These are phyloP conservation scores for Sextonia rubra DNA, from an alignment of 164 flowering plant species.

Conservation along the genomic window DNA sequence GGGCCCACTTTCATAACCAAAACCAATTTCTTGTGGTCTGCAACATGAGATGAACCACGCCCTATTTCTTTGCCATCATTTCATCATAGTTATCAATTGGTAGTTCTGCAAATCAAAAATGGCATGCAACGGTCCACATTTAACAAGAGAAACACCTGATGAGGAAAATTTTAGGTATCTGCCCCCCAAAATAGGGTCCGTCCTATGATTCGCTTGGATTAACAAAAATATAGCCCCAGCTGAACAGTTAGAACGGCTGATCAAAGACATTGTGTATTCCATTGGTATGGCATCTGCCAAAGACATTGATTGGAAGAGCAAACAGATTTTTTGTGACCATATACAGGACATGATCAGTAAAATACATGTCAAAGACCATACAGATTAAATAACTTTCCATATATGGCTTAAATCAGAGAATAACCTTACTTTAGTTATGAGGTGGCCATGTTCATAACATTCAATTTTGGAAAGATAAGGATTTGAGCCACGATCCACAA, in stretches of 20 bases:
- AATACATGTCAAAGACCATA: neutral
- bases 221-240: neutral
- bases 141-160: neutral
- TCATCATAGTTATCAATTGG: neutral
- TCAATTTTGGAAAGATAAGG: constrained; percentile 98
- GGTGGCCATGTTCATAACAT: constrained; percentile 91
- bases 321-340: neutral
- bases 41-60: neutral
- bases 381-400: neutral
- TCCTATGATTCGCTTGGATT: neutral
- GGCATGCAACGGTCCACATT: neutral
- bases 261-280: neutral
- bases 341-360: neutral
- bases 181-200: too few relatives aligned
- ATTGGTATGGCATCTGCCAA: neutral
- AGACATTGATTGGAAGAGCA: constrained; percentile 1
- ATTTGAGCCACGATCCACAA: constrained; percentile 98
- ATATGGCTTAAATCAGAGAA: neutral
- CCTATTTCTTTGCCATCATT: neutral
- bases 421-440: constrained; percentile 83
- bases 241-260: neutral
- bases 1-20: neutral
- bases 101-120: too few relatives aligned
- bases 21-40: neutral
- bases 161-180: too few relatives aligned